Conservation (phyloP, 306 rosid genomes). For the Corylus avellana region DNA sequence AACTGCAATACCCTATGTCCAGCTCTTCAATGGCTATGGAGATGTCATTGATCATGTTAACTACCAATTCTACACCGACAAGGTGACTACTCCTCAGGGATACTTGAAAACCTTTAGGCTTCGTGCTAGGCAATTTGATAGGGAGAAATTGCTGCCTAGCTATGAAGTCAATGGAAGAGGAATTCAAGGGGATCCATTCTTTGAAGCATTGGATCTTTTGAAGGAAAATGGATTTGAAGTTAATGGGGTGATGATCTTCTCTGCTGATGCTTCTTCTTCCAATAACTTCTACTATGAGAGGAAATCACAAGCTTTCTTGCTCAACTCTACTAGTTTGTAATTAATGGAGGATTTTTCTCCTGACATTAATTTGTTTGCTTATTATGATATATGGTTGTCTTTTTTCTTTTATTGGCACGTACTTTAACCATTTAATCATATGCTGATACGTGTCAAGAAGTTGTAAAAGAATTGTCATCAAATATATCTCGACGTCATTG, state of each 20-base stretch:
- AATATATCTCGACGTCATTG: too few species aligned
- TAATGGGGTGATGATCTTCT: constrained; percentile 62
- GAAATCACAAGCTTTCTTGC: constrained; percentile 58
- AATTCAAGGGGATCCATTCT: constrained; percentile 54
- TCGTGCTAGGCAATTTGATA: constrained; percentile 33
- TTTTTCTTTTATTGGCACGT: too few species aligned
- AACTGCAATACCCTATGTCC: constrained; percentile 38
- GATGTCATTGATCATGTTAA: constrained; percentile 52
- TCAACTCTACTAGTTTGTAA: constrained; percentile 25
- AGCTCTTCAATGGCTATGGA: constrained; percentile 35
- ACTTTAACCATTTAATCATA: too few species aligned
- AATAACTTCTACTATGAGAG: constrained; percentile 41
- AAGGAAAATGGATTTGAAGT: constrained; percentile 37
- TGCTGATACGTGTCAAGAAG: too few species aligned
- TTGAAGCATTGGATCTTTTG: constrained; percentile 42
- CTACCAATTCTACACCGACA: constrained; percentile 57
- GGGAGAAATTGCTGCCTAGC: constrained; percentile 40
- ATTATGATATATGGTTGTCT: too few species aligned
- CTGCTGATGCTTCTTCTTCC: constrained; percentile 45
- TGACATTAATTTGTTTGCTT: too few species aligned
- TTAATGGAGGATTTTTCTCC: too few species aligned
- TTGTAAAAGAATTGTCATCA: too few species aligned
- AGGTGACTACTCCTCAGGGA: constrained; percentile 34
- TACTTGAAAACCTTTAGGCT: constrained; percentile 34
- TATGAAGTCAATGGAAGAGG: constrained; percentile 59